A percentile compares a stretch with the other conserved stretches of the same genome.
phyloP scores from a whole-genome alignment of 192 early-diverging fungal genomes.

The Entrophospora sp. region DNA sequence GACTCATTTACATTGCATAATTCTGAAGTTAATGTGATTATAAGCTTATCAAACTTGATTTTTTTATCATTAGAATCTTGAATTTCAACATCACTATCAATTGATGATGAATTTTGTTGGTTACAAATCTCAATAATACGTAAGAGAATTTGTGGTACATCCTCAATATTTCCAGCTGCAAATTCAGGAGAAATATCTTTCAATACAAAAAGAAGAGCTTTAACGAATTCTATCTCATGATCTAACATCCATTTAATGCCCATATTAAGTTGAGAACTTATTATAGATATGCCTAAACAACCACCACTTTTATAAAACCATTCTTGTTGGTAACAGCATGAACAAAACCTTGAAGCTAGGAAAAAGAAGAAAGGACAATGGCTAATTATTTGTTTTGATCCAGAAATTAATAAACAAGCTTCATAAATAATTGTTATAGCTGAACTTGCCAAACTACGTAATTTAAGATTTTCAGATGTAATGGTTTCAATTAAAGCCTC shows the following conservation, averaged over 20 bases:
- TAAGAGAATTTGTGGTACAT: conserved; percentile 60
- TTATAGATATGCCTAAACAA: conserved; percentile 78
- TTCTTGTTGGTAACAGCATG: conserved; percentile 84
- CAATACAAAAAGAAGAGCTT: conserved; percentile 85
- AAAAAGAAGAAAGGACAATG: conserved; percentile 66
- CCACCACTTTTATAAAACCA: conserved; percentile 85
- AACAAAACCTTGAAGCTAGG: conserved; percentile 79
- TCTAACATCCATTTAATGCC: conserved; percentile 88
- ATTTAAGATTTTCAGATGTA: conserved; percentile 52
- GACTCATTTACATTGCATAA: conserved; percentile 81
- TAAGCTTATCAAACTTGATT: conserved; percentile 68
- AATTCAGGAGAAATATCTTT: conserved; percentile 83
- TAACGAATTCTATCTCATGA: conserved; percentile 89
- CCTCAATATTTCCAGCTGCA: conserved; percentile 61
- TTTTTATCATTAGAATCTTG: conserved; percentile 2
- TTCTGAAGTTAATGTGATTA: conserved; percentile 77
- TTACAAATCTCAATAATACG: conserved; percentile 69
- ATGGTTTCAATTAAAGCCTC: conserved; percentile 73
- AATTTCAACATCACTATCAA: conserved; percentile 32
- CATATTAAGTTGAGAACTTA: conserved; percentile 74
- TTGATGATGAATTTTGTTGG: conserved; percentile 30
- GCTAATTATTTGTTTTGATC: conserved; percentile 50
- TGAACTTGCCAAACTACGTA: conserved; percentile 56
- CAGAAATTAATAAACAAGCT: conserved; percentile 44
- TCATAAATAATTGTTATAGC: conserved; percentile 58